These are phyloP conservation scores for Papiliotrema flavescens DNA, from an alignment of 1,284 basidiomycete genomes.

Conservation along the genomic window DNA sequence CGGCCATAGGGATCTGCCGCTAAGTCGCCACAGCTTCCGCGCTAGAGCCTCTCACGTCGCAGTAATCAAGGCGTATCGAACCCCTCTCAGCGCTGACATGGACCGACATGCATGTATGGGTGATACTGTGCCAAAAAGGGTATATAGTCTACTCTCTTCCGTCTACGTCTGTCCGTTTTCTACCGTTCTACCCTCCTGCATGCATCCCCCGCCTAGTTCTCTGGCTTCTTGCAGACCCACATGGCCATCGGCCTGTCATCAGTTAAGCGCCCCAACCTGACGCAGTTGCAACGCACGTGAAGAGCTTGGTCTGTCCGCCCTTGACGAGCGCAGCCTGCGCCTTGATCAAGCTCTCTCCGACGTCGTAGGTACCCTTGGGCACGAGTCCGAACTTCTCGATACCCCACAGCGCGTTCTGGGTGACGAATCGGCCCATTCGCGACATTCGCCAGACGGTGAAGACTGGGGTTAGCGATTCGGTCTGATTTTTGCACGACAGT, in stretches of 20 bases:
- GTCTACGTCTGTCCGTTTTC: not conserved
- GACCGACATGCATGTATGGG: no score
- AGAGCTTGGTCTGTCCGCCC: conserved; percentile 81
- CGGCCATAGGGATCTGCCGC: no score
- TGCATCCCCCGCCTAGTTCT: conserved; percentile 3
- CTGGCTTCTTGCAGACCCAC: conserved; percentile 39
- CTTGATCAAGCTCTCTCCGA: conserved; percentile 82
- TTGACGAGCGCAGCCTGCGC: conserved; percentile 76
- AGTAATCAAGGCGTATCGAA: no score
- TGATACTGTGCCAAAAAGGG: no score
- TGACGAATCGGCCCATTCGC: conserved; percentile 78
- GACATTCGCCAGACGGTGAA: conserved; percentile 86
- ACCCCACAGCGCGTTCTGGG: conserved; percentile 72
- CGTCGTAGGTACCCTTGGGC: conserved; percentile 89
- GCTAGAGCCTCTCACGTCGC: no score
- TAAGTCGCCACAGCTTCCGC: no score
- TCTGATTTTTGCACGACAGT: not conserved
- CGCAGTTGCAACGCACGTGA: conserved; percentile 38
- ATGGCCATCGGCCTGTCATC: conserved; percentile 34
- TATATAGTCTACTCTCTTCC: no score
- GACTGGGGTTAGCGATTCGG: conserved; percentile 37
- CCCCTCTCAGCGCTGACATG: no score
- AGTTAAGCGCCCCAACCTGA: not conserved
- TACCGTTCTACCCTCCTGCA: not conserved
- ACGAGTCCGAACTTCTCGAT: conserved; percentile 76